Percentiles rank a stretch among this genome's conserved stretches.
Conservation (phyloP, 768 basidiomycete species). For the Phlebiopsis gigantea region DNA sequence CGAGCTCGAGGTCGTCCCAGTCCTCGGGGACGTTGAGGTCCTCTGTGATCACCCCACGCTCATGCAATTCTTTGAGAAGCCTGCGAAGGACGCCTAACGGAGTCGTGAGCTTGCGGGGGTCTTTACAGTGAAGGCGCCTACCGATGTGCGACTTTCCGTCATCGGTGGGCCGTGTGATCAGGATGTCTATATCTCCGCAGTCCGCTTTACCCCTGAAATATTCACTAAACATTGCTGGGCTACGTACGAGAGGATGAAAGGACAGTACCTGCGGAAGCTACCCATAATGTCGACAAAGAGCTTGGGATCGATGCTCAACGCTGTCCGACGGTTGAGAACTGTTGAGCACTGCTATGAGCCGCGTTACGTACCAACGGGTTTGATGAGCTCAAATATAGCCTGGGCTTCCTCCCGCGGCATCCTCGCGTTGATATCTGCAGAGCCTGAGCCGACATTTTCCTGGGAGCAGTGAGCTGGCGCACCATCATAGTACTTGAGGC, state of each 20-base stretch:
- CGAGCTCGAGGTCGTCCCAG: conserved; percentile 60
- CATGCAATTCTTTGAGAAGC: conserved; percentile 54
- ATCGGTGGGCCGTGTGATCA: conserved; percentile 69
- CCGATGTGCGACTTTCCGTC: conserved; percentile 78
- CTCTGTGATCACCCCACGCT: conserved; percentile 65
- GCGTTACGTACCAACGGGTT: conserved; percentile 51
- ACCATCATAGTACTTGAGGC: conserved; percentile 69
- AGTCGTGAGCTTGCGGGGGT: neutral
- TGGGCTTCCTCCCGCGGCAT: conserved; percentile 83
- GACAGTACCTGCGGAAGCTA: conserved; percentile 66
- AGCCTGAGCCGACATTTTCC: neutral
- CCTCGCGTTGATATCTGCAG: conserved; percentile 70
- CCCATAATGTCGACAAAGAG: conserved; percentile 88
- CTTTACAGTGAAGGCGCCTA: conserved; percentile 19
- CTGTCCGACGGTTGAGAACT: conserved; percentile 33
- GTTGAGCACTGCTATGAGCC: neutral
- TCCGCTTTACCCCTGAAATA: conserved; percentile 63
- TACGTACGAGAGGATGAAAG: neutral
- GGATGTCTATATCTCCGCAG: conserved; percentile 89
- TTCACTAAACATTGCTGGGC: too few species aligned
- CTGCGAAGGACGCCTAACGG: conserved; percentile 51
- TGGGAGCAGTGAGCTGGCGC: conserved; percentile 10
- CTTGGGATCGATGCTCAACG: conserved; percentile 62
- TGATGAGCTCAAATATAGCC: conserved; percentile 67
- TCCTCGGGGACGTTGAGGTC: conserved; percentile 73